phyloP scores from a whole-genome alignment of 2,329 filamentous ascomycete genomes.

The Madurella fahalii region DNA sequence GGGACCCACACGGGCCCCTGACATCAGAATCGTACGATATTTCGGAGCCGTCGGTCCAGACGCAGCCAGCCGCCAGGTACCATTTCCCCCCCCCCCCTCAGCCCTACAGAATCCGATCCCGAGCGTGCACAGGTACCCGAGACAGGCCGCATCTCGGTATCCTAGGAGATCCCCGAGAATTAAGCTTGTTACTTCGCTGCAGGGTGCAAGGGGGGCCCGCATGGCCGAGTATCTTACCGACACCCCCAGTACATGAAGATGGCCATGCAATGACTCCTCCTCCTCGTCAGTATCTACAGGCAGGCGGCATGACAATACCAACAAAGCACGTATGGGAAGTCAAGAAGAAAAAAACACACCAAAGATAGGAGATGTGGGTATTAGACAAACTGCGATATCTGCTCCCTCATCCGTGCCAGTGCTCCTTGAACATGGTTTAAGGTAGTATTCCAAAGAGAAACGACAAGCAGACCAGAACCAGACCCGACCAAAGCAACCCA shows the following conservation, averaged over 20 bases:
- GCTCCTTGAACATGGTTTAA: not conserved
- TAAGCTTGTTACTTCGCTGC: too few relatives aligned
- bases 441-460: not conserved
- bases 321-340: too few relatives aligned
- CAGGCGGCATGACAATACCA: too few relatives aligned
- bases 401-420: not conserved
- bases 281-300: too few relatives aligned
- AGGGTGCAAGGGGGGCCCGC: too few relatives aligned
- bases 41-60: constrained; percentile 3
- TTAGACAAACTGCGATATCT: constrained; percentile 1
- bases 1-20: constrained; percentile 14
- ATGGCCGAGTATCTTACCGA: too few relatives aligned
- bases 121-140: not conserved
- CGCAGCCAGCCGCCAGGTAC: constrained; percentile 2
- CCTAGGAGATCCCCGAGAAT: too few relatives aligned
- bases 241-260: too few relatives aligned
- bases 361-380: not conserved
- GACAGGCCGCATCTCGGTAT: too few relatives aligned
- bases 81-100: constrained; percentile 7
- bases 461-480: not conserved
- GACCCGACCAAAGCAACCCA: not conserved
- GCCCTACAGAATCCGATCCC: constrained; percentile 9
- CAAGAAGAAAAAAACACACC: too few relatives aligned
- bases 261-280: too few relatives aligned
- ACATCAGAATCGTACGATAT: constrained; percentile 30